Percentiles rank a stretch among this genome's conserved stretches.
phyloP scores from a whole-genome alignment of 1,284 basidiomycete species.

The Sanghuangporus sanghuang region DNA sequence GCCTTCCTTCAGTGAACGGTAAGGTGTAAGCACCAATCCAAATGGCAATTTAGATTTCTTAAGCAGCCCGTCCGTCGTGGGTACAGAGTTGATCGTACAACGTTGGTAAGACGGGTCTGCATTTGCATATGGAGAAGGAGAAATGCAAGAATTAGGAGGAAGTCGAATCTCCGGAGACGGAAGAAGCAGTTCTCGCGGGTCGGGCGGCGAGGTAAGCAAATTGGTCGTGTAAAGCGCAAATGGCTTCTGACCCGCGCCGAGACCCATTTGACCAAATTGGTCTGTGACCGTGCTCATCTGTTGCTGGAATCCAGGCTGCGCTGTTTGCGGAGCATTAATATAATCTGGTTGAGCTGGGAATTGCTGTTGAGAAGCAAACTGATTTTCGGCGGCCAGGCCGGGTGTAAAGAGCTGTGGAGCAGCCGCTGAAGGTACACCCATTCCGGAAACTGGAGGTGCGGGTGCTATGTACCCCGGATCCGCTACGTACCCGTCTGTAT shows the following conservation, averaged over 20 bases:
- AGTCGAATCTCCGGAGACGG: conserved; percentile 88
- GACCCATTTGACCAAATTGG: conserved; percentile 86
- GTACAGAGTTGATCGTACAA: conserved; percentile 88
- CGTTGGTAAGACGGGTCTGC: conserved; percentile 93
- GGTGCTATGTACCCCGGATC: conserved; percentile 35
- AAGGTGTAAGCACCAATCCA: conserved; percentile 88
- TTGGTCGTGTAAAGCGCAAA: conserved; percentile 80
- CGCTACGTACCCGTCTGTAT: conserved; percentile 32
- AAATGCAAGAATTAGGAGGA: conserved; percentile 79
- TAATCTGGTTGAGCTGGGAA: conserved; percentile 47
- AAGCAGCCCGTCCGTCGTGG: conserved; percentile 88
- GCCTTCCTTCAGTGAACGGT: conserved; percentile 75
- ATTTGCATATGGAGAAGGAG: conserved; percentile 76
- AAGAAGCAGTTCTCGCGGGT: conserved; percentile 77
- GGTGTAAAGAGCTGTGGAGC: conserved; percentile 80
- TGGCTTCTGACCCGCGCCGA: conserved; percentile 60
- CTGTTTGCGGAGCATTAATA: conserved; percentile 41
- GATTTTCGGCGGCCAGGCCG: conserved; percentile 62
- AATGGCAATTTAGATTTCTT: conserved; percentile 93
- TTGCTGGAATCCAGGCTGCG: conserved; percentile 20
- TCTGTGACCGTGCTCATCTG: conserved; percentile 65
- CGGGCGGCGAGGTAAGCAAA: conserved; percentile 84
- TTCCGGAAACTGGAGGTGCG: conserved; percentile 18
- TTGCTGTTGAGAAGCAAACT: conserved; percentile 44
- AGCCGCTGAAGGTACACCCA: conserved; percentile 31